Percentiles rank a stretch among this genome's conserved stretches.
Evolutionary conservation across 331 rosid species (phyloP).

Genomic region (Malus hybrid): DNA sequence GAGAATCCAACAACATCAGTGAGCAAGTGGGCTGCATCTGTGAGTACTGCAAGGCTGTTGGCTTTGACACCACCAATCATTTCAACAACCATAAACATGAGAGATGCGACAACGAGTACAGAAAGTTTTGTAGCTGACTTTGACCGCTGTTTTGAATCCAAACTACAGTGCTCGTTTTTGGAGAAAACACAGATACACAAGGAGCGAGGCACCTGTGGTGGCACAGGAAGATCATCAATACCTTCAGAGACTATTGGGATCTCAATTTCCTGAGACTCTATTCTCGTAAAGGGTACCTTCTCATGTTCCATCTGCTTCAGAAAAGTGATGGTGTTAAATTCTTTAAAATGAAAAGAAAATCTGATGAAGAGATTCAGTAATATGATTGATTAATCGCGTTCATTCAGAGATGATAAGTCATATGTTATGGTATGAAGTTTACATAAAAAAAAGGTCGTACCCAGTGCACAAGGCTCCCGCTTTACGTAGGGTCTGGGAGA

Average conservation of each 20-base stretch:
- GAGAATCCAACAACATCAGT: slow-evolving; percentile 78
- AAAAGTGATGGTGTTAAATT: slow-evolving; percentile 3
- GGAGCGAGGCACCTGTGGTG: slow-evolving; percentile 17
- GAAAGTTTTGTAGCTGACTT: slow-evolving; percentile 58
- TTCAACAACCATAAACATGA: slow-evolving; percentile 62
- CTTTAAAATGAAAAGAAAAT: slow-evolving; percentile 1
- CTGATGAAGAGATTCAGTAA: no score
- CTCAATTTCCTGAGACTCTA: slow-evolving; percentile 37
- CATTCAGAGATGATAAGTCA: no score
- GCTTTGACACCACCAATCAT: slow-evolving; percentile 75
- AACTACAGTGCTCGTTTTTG: slow-evolving; percentile 25
- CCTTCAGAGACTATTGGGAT: slow-evolving; percentile 24
- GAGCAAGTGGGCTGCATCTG: slow-evolving; percentile 91
- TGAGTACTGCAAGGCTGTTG: slow-evolving; percentile 73
- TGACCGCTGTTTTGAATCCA: slow-evolving; percentile 47
- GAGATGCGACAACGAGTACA: slow-evolving; percentile 52
- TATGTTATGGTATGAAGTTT: no score
- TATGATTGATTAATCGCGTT: no score
- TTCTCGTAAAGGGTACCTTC: slow-evolving; percentile 27
- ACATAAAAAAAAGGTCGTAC: no score
- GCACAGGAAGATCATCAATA: slow-evolving; percentile 17
- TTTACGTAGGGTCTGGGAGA: no score
- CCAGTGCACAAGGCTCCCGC: no score
- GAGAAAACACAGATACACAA: slow-evolving; percentile 51
- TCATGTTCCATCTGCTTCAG: slow-evolving; percentile 44